phyloP scores from a whole-genome alignment of 2,329 filamentous ascomycete genomes.

The Tricladium varicosporioides region DNA sequence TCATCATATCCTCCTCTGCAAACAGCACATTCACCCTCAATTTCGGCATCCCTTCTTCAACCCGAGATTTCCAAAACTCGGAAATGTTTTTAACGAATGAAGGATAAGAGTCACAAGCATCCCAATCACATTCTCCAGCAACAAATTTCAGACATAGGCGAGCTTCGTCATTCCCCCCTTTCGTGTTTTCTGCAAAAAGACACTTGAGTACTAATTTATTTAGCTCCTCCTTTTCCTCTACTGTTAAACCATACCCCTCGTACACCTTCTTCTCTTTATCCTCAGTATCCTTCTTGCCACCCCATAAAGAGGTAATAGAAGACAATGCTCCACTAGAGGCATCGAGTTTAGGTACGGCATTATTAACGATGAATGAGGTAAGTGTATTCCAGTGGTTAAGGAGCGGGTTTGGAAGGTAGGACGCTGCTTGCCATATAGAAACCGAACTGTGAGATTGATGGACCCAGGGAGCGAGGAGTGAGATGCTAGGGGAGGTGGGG shows the following conservation, averaged over 20 bases:
- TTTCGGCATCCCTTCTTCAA: constrained; percentile 9
- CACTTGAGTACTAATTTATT: constrained; percentile 17
- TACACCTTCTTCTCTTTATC: constrained; percentile 13
- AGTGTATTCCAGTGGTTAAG: constrained; percentile 35
- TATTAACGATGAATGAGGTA: constrained; percentile 33
- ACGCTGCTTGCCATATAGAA: constrained; percentile 13
- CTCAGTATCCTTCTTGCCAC: background rate
- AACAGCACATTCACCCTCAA: constrained; percentile 31
- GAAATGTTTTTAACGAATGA: constrained; percentile 18
- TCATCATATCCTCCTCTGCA: constrained; percentile 40
- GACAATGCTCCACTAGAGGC: constrained; percentile 14
- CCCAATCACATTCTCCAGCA: constrained; percentile 15
- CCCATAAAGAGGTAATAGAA: constrained; percentile 10
- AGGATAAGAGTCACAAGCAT: constrained; percentile 22
- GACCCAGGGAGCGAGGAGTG: constrained; percentile 39
- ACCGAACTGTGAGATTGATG: constrained; percentile 30
- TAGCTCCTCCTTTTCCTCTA: constrained; percentile 15
- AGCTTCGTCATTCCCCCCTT: constrained; percentile 31
- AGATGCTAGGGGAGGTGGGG: constrained; percentile 30
- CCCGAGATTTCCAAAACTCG: constrained; percentile 18
- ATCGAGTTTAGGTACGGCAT: constrained; percentile 29
- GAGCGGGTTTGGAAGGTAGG: constrained; percentile 24
- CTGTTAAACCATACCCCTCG: constrained; percentile 20
- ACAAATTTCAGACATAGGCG: constrained; percentile 28
- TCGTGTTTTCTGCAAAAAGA: constrained; percentile 26